Evolutionary conservation across 345 rosid species (phyloP), one percentile per base, ranked within the genome.

Genomic region (Pseudoturritis turrita): DNA sequence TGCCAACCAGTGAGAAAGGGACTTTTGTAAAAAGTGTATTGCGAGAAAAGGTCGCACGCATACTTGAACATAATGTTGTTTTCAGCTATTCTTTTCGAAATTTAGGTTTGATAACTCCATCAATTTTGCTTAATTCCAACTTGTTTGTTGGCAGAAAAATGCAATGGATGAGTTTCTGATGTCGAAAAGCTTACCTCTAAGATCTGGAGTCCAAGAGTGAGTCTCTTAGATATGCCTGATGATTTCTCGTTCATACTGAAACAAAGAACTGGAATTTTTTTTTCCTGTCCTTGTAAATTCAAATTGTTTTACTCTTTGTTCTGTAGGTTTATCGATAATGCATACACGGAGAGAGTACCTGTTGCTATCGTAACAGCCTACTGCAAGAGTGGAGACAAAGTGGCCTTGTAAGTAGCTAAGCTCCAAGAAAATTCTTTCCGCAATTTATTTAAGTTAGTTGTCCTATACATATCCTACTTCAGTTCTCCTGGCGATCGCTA

Each of bases 191-290:
- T 65, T 89, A 81, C 87, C 89, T 70, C 76, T 94, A 66, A 89
- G 95, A 70, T 90, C 98, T 75, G 98, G 96, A 71, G 81, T 82
- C 52, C 85, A 84, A 81, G 87, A 87, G 98, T 90, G 78, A 80
- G 98, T 79, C 72, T 45, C 76, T 49, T 68, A 37, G 59, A 76
- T 37, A 39, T 52, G 46, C 18, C 28, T 55, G 63, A 33, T 56
- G 43, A 56, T 55, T 2, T 36, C 50, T 21, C 39, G 58, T 58
- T 5, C 6, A 59, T 4, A 29, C 11, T 28, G 23, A 31, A 74
- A 50, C 58, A 53, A 44, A 69, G 36, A 54, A 45, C 6, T 21
- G 1, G 15, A 61, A 41, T 31, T 40, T 23, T 7, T 19, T 36
- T 26, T 36, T 22, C 33, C 2, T 67, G 39, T 74, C 2, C 19